phyloP scores from a whole-genome alignment of 768 basidiomycete genomes.

The Jaapia argillacea region DNA sequence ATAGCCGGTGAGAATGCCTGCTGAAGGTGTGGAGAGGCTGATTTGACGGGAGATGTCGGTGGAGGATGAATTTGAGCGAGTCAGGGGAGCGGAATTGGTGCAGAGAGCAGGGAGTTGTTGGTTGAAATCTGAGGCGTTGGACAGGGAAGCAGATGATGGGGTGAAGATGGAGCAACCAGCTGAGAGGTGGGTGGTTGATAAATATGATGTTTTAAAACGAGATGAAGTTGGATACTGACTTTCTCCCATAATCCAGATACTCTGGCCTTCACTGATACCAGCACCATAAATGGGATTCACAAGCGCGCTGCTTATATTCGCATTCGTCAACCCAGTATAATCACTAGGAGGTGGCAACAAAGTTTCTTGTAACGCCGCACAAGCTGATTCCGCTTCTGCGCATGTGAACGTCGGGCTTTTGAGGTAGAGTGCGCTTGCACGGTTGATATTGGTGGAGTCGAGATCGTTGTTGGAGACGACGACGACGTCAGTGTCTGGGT shows the following conservation, averaged over 20 bases:
- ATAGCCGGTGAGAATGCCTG: constrained; percentile 11
- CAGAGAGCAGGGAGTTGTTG: constrained; percentile 8
- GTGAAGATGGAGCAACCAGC: neutral
- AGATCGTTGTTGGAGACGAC: neutral
- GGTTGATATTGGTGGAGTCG: neutral
- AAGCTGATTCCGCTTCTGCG: neutral
- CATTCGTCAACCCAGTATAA: neutral
- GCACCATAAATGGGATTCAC: neutral
- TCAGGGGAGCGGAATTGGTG: constrained; percentile 13
- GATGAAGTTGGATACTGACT: neutral
- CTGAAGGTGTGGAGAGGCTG: constrained; percentile 7
- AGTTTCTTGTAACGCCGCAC: neutral
- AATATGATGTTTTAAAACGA: neutral
- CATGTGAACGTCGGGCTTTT: neutral
- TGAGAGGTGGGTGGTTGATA: neutral
- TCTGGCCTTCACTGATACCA: neutral
- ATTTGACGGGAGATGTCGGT: constrained; percentile 10
- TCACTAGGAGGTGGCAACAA: neutral
- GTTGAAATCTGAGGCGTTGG: neutral
- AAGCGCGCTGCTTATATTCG: neutral
- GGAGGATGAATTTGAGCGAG: constrained; percentile 13
- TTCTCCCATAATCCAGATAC: neutral
- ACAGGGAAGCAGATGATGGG: neutral
- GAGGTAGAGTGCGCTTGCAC: neutral
- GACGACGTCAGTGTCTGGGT: neutral